A percentile compares a stretch with the other conserved stretches of the same genome.
Evolutionary conservation across 2,329 filamentous ascomycete species (phyloP).

Genomic region (Colletotrichum shisoi): DNA sequence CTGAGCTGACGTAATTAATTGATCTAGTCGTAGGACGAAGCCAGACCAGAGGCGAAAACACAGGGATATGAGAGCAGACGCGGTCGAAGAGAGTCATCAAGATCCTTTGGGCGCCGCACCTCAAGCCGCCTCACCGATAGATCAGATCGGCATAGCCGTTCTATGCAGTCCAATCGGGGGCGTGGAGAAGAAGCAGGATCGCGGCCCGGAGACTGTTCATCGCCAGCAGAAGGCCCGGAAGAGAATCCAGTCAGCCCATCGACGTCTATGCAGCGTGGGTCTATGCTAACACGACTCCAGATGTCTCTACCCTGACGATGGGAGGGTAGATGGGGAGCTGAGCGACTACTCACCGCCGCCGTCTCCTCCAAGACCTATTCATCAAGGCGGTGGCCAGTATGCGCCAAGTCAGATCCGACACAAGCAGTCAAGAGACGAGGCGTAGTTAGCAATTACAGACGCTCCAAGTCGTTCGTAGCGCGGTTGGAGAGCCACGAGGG

Average conservation of each 20-base stretch:
- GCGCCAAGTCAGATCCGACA: slow-evolving; percentile 22
- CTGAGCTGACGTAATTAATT: slow-evolving; percentile 2
- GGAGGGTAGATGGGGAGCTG: background rate
- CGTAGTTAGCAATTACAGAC: background rate
- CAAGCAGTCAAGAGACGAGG: background rate
- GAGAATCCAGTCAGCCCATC: background rate
- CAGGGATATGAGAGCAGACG: background rate
- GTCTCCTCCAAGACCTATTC: slow-evolving; percentile 33
- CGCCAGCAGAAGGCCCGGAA: slow-evolving; percentile 1
- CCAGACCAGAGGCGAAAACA: background rate
- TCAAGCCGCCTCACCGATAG: background rate
- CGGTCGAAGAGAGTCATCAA: background rate
- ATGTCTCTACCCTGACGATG: background rate
- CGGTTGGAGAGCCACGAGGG: background rate
- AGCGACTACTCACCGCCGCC: slow-evolving; percentile 20
- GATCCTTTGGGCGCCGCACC: background rate
- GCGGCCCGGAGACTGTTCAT: background rate
- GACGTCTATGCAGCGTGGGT: no score
- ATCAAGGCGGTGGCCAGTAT: slow-evolving; percentile 36
- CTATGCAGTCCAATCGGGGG: background rate
- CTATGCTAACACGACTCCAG: background rate
- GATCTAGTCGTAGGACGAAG: background rate
- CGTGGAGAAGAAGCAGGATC: background rate
- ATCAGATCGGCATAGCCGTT: background rate
- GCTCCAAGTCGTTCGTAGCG: no score